phyloP scores from a whole-genome alignment of 2,329 filamentous ascomycete species.

The Teratosphaeriaceae sp. region DNA sequence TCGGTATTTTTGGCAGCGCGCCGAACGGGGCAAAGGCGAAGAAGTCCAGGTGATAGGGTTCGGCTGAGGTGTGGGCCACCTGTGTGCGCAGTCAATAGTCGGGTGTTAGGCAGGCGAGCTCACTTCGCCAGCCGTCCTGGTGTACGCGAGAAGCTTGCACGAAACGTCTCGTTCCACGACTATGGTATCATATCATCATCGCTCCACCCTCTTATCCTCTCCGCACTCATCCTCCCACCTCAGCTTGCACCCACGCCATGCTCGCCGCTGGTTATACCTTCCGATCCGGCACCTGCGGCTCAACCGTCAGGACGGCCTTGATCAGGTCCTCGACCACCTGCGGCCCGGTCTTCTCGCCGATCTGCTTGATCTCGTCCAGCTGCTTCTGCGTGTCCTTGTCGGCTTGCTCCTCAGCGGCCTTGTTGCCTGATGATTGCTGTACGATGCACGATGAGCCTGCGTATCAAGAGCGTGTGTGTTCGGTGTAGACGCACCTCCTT shows the following conservation, averaged over 20 bases:
- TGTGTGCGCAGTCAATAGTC: no score
- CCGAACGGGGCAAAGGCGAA: no score
- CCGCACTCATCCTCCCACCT: neutral
- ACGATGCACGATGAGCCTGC: neutral
- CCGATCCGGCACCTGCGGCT: constrained; percentile 58
- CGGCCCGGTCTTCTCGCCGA: constrained; percentile 71
- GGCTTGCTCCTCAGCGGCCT: constrained; percentile 63
- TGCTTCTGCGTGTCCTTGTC: constrained; percentile 73
- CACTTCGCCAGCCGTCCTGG: no score
- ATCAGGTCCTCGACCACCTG: constrained; percentile 80
- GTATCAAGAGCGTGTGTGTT: neutral
- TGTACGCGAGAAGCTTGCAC: no score
- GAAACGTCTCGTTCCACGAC: no score
- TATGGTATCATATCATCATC: no score
- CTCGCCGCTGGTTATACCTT: constrained; percentile 13
- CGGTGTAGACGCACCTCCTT: constrained; percentile 50
- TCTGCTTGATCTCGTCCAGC: constrained; percentile 72
- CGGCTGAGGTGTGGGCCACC: no score
- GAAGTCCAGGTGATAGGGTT: no score
- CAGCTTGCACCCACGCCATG: neutral
- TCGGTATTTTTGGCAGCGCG: no score
- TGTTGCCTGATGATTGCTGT: constrained; percentile 89
- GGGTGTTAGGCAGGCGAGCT: no score
- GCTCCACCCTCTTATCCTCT: no score
- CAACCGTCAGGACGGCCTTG: constrained; percentile 75